These are phyloP conservation scores for Ichthyophthirius multifiliis DNA, from an alignment of 169 alveolate genomes.

Conservation along the genomic window DNA sequence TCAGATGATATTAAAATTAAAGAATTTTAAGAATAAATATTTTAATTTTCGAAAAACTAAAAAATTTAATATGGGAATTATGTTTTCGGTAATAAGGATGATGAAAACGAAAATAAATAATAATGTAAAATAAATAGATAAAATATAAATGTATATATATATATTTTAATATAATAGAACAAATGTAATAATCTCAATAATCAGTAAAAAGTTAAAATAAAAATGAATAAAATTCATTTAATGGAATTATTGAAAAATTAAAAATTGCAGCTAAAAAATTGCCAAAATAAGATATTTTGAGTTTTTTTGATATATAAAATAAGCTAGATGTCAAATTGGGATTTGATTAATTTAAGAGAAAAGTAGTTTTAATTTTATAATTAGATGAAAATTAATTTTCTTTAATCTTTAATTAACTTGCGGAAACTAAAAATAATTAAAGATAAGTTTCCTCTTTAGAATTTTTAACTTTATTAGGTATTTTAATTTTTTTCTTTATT, in stretches of 20 bases:
- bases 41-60: not conserved
- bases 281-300: not conserved
- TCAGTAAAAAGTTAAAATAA: not conserved
- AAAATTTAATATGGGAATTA: not conserved
- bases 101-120: not conserved
- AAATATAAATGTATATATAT: not conserved
- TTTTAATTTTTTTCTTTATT: not conserved
- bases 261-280: not conserved
- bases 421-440: not conserved
- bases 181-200: not conserved
- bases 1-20: not conserved
- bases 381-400: not conserved
- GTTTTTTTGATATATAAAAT: not conserved
- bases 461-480: not conserved
- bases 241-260: not conserved
- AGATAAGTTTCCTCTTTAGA: not conserved
- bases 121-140: not conserved
- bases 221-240: not conserved
- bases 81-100: not conserved
- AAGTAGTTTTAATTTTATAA: not conserved
- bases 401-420: not conserved
- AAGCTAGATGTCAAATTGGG: not conserved
- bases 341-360: not conserved
- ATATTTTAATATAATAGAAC: no score
- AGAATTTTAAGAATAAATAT: not conserved